Conservation (phyloP, 2,329 filamentous ascomycete genomes). For the Aschersonia sp. region DNA sequence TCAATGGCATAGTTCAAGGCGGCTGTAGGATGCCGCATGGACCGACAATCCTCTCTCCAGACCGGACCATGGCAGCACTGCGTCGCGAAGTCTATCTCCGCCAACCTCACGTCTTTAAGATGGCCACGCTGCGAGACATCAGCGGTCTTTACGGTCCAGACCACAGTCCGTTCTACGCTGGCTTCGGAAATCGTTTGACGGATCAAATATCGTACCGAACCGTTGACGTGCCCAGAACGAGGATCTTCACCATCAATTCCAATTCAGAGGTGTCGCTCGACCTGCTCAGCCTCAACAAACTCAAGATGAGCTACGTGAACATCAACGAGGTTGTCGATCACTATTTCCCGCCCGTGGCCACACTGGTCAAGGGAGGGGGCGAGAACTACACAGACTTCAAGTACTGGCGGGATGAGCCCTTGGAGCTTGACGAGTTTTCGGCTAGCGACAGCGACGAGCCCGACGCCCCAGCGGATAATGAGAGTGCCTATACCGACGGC, state of each 20-base stretch:
- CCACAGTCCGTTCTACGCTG: conserved; percentile 82
- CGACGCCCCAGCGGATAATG: conserved; percentile 30
- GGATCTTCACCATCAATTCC: conserved; percentile 98
- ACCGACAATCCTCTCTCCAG: conserved; percentile 87
- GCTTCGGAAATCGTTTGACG: conserved; percentile 90
- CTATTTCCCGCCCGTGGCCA: conserved; percentile 86
- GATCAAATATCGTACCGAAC: conserved; percentile 93
- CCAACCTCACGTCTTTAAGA: conserved; percentile 98
- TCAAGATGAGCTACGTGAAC: conserved; percentile 92
- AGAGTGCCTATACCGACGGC: conserved; percentile 26
- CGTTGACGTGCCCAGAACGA: conserved; percentile 83
- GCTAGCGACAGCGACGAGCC: conserved; percentile 57
- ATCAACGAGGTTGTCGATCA: conserved; percentile 97
- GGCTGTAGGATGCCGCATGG: conserved; percentile 75
- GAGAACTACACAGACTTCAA: conserved; percentile 96
- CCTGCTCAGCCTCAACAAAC: conserved; percentile 77
- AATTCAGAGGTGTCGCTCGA: conserved; percentile 92
- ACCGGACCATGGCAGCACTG: conserved; percentile 85
- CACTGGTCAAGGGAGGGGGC: conserved; percentile 74
- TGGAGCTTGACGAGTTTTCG: conserved; percentile 79
- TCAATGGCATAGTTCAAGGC: conserved; percentile 81
- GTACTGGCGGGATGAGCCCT: conserved; percentile 79
- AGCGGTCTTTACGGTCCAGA: conserved; percentile 69
- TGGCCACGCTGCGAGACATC: conserved; percentile 94
- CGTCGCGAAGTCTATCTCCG: conserved; percentile 85